Evolutionary conservation across 257 asterid genomes (phyloP).

Genomic region (Primulina huaijiensis): DNA sequence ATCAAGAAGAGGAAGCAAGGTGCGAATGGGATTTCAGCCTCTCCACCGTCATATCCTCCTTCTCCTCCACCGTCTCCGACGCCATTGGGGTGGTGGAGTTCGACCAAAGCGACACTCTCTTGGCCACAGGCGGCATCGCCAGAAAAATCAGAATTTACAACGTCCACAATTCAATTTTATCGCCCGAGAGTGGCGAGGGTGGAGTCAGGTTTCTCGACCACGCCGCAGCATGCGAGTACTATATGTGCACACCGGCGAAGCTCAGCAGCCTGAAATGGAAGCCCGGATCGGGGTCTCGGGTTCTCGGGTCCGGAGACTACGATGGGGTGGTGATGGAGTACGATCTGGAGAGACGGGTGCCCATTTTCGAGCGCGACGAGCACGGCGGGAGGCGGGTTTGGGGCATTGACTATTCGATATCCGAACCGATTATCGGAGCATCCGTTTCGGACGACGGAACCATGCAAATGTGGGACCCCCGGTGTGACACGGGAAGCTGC

Average conservation of each 20-base stretch:
- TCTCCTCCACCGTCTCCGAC: conserved; percentile 44
- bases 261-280: conserved; percentile 84
- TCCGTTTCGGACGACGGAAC: conserved; percentile 95
- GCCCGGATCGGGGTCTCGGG: conserved; percentile 60
- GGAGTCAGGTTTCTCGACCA: conserved; percentile 36
- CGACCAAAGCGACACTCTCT: conserved; percentile 44
- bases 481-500: conserved; percentile 43
- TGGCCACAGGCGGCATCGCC: conserved; percentile 90
- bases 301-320: conserved; percentile 81
- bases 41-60: conserved; percentile 57
- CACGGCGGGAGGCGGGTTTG: conserved; percentile 89
- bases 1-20: conserved; percentile 33
- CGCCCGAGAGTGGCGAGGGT: neutral
- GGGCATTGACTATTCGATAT: conserved; percentile 69
- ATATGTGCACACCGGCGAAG: conserved; percentile 76
- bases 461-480: conserved; percentile 90
- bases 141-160: conserved; percentile 64
- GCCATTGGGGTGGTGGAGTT: conserved; percentile 74
- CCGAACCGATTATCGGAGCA: conserved; percentile 62
- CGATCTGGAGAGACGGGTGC: conserved; percentile 65
- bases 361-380: conserved; percentile 89
- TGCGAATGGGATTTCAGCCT: conserved; percentile 80
- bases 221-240: conserved; percentile 59
- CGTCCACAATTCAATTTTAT: conserved; percentile 26
- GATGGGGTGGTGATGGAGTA: conserved; percentile 89